phyloP scores from a whole-genome alignment of 768 basidiomycete species.

The Trametes cinnabarina region DNA sequence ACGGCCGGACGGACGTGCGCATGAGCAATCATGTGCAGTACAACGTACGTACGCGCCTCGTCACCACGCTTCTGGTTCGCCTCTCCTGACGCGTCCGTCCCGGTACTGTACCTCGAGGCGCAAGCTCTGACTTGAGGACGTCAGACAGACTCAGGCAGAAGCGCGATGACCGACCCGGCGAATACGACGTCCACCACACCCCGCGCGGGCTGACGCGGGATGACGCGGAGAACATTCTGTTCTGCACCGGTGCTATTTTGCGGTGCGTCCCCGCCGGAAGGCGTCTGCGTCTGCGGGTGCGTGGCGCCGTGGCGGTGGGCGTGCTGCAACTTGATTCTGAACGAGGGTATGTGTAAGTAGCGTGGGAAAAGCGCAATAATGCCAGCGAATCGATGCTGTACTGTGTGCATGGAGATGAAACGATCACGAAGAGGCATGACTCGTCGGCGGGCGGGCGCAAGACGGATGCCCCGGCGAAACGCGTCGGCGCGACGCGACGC shows the following conservation, averaged over 20 bases:
- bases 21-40: not conserved
- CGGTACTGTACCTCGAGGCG: not conserved
- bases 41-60: not conserved
- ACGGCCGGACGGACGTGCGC: not conserved
- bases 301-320: not conserved
- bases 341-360: too few relatives aligned
- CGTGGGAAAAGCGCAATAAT: conserved; percentile 9
- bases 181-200: not conserved
- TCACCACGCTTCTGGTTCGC: not conserved
- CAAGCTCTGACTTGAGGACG: not conserved
- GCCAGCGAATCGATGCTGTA: too few relatives aligned
- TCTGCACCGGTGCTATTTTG: conserved; percentile 1
- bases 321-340: not conserved
- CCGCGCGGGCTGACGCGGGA: not conserved
- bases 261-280: too few relatives aligned
- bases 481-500: not conserved
- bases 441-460: not conserved
- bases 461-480: not conserved
- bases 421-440: not conserved
- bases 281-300: not conserved
- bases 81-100: not conserved
- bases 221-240: conserved; percentile 5
- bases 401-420: conserved; percentile 8
- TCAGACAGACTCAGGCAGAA: conserved; percentile 3
- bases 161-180: conserved; percentile 5